Evolutionary conservation across 768 basidiomycete species (phyloP).

Genomic region (Trametes cubensis): DNA sequence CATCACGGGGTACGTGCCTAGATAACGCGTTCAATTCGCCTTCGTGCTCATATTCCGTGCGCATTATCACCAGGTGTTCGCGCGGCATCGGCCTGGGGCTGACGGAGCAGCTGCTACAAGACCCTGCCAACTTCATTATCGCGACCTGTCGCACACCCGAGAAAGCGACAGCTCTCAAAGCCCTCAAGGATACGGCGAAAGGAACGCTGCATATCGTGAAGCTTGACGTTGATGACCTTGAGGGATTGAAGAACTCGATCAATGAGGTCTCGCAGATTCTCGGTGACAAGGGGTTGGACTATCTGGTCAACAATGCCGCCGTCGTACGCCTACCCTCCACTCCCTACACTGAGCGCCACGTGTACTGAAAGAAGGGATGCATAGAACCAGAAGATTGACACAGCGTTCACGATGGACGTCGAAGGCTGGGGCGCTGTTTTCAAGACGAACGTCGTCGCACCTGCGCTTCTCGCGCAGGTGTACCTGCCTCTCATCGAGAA

Average conservation of each 20-base stretch:
- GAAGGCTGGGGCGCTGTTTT: slow-evolving; percentile 14
- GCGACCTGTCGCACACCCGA: slow-evolving; percentile 36
- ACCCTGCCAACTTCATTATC: slow-evolving; percentile 32
- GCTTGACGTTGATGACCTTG: slow-evolving; percentile 35
- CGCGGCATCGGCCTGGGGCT: slow-evolving; percentile 38
- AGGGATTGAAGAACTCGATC: slow-evolving; percentile 33
- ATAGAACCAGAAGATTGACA: slow-evolving; percentile 33
- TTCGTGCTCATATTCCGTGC: not conserved
- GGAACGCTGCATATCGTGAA: slow-evolving; percentile 38
- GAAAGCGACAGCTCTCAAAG: slow-evolving; percentile 27
- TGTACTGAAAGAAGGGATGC: no score
- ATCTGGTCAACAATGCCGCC: slow-evolving; percentile 44
- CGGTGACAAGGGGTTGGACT: slow-evolving; percentile 38
- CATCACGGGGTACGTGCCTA: slow-evolving; percentile 7
- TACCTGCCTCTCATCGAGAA: slow-evolving; percentile 39
- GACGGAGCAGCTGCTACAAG: slow-evolving; percentile 28
- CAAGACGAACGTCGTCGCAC: slow-evolving; percentile 39
- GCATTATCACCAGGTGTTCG: not conserved
- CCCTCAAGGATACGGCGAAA: slow-evolving; percentile 26
- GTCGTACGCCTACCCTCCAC: slow-evolving; percentile 31
- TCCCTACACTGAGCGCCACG: not conserved
- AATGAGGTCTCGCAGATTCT: slow-evolving; percentile 31
- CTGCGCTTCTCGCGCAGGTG: slow-evolving; percentile 36
- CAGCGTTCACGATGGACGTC: slow-evolving; percentile 32
- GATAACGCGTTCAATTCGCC: no score